Conservation (phyloP, 2,329 filamentous ascomycete species). For the Periconia macrospinosa region DNA sequence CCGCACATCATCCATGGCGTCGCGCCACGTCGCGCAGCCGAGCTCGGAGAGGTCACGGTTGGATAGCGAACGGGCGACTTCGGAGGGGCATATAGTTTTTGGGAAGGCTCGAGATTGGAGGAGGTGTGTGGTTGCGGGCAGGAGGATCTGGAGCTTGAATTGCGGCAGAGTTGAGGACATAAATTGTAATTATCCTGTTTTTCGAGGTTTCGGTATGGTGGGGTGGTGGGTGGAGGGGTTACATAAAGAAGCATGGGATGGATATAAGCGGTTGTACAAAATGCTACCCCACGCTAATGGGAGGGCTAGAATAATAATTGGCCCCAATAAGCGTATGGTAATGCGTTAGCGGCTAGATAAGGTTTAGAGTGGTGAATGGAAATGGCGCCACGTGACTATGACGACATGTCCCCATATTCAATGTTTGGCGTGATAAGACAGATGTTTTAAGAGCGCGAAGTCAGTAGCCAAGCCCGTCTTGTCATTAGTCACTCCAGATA, state of each 20-base stretch:
- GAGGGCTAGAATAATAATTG: no score
- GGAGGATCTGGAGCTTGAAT: slow-evolving; percentile 16
- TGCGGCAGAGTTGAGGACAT: slow-evolving; percentile 11
- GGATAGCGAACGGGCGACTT: slow-evolving; percentile 52
- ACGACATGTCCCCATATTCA: neutral
- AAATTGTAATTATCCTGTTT: neutral
- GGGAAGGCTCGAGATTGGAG: slow-evolving; percentile 42
- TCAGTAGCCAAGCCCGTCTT: no score
- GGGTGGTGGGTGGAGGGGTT: no score
- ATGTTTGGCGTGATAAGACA: neutral
- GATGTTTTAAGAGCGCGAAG: no score
- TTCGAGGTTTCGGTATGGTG: neutral
- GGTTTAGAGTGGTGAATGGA: neutral
- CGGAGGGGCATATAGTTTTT: slow-evolving; percentile 58
- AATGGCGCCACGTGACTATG: neutral
- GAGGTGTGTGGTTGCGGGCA: slow-evolving; percentile 7
- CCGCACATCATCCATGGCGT: slow-evolving; percentile 51
- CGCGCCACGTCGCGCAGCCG: slow-evolving; percentile 45
- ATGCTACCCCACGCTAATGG: no score
- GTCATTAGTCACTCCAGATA: no score
- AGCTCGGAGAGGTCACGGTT: slow-evolving; percentile 39
- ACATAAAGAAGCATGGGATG: no score
- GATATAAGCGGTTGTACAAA: no score
- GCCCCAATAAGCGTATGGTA: no score
- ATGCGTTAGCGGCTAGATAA: no score